A percentile compares a stretch with the other conserved stretches of the same genome.
Evolutionary conservation across 2,329 filamentous ascomycete species (phyloP).

Genomic region (Pseudogymnoascus pannorum): DNA sequence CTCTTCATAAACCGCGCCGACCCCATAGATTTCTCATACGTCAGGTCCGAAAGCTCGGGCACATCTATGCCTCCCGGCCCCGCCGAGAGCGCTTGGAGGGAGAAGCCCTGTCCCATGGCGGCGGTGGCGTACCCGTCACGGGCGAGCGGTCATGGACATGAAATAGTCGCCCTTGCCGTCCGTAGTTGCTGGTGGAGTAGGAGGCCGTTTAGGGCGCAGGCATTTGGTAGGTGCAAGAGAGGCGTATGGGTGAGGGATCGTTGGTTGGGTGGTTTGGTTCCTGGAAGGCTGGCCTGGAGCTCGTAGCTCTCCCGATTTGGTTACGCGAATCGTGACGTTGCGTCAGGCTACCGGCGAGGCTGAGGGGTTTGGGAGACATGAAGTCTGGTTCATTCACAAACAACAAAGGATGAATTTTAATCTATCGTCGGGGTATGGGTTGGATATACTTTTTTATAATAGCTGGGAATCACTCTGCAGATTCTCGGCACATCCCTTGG

Average conservation of each 20-base stretch:
- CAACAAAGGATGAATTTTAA: background rate
- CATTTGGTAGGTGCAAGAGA: background rate
- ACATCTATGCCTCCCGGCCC: constrained; percentile 91
- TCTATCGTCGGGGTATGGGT: background rate
- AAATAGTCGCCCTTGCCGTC: background rate
- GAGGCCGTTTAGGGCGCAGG: background rate
- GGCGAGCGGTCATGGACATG: constrained; percentile 22
- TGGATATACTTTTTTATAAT: background rate
- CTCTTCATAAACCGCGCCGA: constrained; percentile 95
- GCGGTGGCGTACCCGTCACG: constrained; percentile 21
- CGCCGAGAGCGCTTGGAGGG: constrained; percentile 81
- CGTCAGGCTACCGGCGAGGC: constrained; percentile 2
- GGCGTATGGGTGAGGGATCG: background rate
- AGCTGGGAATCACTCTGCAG: background rate
- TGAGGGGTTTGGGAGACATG: background rate
- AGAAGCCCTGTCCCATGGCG: constrained; percentile 92
- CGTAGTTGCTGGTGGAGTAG: background rate
- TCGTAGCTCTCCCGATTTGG: constrained; percentile 5
- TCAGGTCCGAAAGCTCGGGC: constrained; percentile 80
- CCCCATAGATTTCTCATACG: constrained; percentile 87
- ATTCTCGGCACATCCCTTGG: background rate
- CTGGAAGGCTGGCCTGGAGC: background rate
- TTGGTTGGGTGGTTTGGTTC: background rate
- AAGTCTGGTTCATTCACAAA: background rate
- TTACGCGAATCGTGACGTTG: constrained; percentile 6